Base-by-base conservation (phyloP, 208 protist species). In the Leishmania amazonensis region DNA sequence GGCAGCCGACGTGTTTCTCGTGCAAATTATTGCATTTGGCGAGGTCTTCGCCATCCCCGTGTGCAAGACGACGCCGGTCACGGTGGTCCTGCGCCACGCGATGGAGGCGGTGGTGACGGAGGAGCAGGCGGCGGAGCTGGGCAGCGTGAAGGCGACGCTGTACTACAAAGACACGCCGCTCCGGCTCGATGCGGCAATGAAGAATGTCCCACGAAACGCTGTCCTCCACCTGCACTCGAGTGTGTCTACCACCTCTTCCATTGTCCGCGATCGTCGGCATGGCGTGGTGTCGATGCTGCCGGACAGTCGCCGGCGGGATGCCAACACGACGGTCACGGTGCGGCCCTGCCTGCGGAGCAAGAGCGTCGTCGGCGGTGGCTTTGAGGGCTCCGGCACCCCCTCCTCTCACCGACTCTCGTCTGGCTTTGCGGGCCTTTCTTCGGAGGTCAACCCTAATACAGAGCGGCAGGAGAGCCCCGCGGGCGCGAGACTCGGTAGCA, bases 191-290 rank as follows among this genome's bases (percentile, higher is more conserved):
- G 79, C 80, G 76, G 49, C 81, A 17, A 86, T 93, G 71, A 85
- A 76, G 38, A 71, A 58, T 40, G 47, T 95, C 73, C 87, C 89
- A 11, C 71, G 54, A 38, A 83, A 77, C 35, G 77, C 82, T 19
- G 81, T 92, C 2, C 78, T 95, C 53, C 88, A 93, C 75, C 85
- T 95, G n/a, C 86, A 93, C 83, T 83, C 84, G 28, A 88, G 84
- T 62, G 70, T 83, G 15, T 80, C 83, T 17, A 60, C 83, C 38
- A 83, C 83, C 49, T 75, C 81, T 54, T 81, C 80, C 1, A 73
- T 86, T 40, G 53, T 86, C 62, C 83, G 75, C 13, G 68, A 83
- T 71, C 67, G 65, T 40, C 78, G 74, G 54, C 38, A 72, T 54
- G 75, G 75, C 40, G 74, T 75, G 28, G 65, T 83, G 17, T 75